These are phyloP conservation scores for Capronia americana DNA, from an alignment of 2,329 filamentous ascomycete genomes.

Conservation along the genomic window DNA sequence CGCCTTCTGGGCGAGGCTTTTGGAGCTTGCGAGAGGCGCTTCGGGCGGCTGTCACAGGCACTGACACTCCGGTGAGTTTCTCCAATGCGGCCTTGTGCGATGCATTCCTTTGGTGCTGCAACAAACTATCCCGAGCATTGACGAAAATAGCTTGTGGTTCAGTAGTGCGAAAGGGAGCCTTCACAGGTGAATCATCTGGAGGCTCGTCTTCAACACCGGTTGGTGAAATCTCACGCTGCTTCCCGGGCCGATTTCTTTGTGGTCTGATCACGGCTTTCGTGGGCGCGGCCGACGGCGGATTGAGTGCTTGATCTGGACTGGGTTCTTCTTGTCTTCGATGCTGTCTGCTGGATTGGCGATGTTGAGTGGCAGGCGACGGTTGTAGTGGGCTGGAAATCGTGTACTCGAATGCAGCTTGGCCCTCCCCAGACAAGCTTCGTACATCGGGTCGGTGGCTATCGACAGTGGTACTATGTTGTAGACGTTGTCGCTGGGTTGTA, in stretches of 20 bases:
- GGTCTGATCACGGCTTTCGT: background rate
- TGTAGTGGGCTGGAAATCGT: constrained; percentile 23
- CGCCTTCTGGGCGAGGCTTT: constrained; percentile 24
- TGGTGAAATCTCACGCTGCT: constrained; percentile 11
- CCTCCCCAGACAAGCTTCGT: constrained; percentile 32
- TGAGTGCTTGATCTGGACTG: constrained; percentile 4
- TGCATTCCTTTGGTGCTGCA: constrained; percentile 35
- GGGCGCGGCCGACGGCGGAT: background rate
- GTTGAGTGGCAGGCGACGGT: constrained; percentile 6
- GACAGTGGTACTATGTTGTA: constrained; percentile 44
- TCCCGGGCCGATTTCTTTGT: constrained; percentile 13
- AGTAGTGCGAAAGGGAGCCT: background rate
- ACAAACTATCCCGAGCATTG: constrained; percentile 16
- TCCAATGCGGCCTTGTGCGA: constrained; percentile 41
- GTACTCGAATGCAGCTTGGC: constrained; percentile 41
- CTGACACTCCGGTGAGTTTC: constrained; percentile 34
- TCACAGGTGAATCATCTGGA: background rate
- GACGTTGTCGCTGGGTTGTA: constrained; percentile 46
- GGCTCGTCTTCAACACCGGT: background rate
- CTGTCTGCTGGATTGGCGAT: constrained; percentile 25
- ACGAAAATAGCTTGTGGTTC: constrained; percentile 9
- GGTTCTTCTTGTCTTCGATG: constrained; percentile 23
- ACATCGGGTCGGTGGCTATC: constrained; percentile 41
- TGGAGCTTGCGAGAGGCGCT: constrained; percentile 34
- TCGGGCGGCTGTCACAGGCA: constrained; percentile 22